A percentile compares a stretch with the other conserved stretches of the same genome.
These are phyloP conservation scores for Mycena epipterygia DNA, from an alignment of 768 basidiomycete genomes.

Conservation along the genomic window DNA sequence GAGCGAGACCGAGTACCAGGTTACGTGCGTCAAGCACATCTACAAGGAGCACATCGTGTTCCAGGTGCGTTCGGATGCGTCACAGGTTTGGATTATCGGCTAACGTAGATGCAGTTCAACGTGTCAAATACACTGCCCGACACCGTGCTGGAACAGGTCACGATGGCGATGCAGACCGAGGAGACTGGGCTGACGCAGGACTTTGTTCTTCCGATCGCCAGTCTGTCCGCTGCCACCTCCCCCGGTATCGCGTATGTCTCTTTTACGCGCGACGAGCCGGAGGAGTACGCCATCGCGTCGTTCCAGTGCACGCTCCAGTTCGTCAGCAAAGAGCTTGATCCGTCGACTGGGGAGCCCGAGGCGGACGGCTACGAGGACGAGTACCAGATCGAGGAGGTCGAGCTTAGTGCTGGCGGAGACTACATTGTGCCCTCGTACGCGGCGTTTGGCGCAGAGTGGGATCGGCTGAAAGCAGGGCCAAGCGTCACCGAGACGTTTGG, in stretches of 20 bases:
- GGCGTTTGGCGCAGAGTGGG: conserved; percentile 96
- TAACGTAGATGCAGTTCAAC: conserved; percentile 78
- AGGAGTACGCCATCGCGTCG: conserved; percentile 83
- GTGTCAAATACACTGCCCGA: conserved; percentile 97
- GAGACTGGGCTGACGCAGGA: conserved; percentile 89
- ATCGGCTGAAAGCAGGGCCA: conserved; percentile 83
- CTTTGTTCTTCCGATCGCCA: conserved; percentile 90
- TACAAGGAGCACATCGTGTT: conserved; percentile 97
- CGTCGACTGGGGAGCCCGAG: conserved; percentile 94
- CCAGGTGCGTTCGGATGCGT: conserved; percentile 71
- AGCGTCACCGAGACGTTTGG: conserved; percentile 94
- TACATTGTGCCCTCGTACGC: conserved; percentile 97
- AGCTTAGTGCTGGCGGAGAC: conserved; percentile 92
- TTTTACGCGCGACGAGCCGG: conserved; percentile 87
- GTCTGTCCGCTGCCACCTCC: conserved; percentile 76
- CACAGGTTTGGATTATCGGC: background rate
- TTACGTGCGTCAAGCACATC: conserved; percentile 95
- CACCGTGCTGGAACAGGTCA: conserved; percentile 94
- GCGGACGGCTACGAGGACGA: conserved; percentile 99
- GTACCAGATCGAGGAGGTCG: conserved; percentile 97
- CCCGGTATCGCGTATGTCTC: conserved; percentile 94
- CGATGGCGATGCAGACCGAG: conserved; percentile 89
- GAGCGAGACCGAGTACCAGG: conserved; percentile 98
- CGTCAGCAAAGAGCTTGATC: conserved; percentile 97
- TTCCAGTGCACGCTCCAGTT: conserved; percentile 96